Evolutionary conservation across 768 basidiomycete genomes (phyloP).

Genomic region (Hygrocybe coccinea): DNA sequence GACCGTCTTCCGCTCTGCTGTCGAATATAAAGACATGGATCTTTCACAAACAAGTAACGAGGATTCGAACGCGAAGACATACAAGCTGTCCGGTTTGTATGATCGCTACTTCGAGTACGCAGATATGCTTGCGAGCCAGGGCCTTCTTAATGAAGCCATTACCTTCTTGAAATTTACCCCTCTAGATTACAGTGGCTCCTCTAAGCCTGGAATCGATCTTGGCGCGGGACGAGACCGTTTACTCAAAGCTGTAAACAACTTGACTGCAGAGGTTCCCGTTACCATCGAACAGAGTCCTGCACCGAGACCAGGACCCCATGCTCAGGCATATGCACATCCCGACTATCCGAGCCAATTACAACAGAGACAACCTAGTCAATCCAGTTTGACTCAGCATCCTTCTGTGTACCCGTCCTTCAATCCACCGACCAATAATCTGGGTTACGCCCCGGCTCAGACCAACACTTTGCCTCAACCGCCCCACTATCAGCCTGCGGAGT

Average conservation of each 20-base stretch:
- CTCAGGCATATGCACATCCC: conserved; percentile 22
- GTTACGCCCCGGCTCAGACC: conserved; percentile 13
- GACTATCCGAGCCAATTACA: conserved; percentile 15
- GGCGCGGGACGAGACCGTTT: conserved; percentile 38
- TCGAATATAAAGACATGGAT: conserved; percentile 72
- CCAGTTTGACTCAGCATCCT: conserved; percentile 14
- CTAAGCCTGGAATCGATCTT: conserved; percentile 22
- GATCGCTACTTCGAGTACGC: conserved; percentile 96
- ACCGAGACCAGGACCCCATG: conserved; percentile 18
- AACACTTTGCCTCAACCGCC: conserved; percentile 5
- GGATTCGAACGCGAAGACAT: conserved; percentile 53
- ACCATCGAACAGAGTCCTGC: conserved; percentile 15
- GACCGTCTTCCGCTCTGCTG: conserved; percentile 85
- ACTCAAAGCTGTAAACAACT: conserved; percentile 27
- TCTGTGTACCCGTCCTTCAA: conserved; percentile 24
- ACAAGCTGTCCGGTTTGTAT: conserved; percentile 81
- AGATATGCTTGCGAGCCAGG: conserved; percentile 84
- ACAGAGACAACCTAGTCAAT: background rate
- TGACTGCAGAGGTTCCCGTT: conserved; percentile 16
- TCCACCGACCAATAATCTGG: conserved; percentile 17
- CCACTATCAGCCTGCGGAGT: conserved; percentile 17
- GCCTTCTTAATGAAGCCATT: conserved; percentile 78
- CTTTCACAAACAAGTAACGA: conserved; percentile 39
- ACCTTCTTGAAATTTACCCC: conserved; percentile 79
- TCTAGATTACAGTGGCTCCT: conserved; percentile 64